Base-by-base conservation (phyloP, 148 eudicot species). In the Amaranthus cruentus region DNA sequence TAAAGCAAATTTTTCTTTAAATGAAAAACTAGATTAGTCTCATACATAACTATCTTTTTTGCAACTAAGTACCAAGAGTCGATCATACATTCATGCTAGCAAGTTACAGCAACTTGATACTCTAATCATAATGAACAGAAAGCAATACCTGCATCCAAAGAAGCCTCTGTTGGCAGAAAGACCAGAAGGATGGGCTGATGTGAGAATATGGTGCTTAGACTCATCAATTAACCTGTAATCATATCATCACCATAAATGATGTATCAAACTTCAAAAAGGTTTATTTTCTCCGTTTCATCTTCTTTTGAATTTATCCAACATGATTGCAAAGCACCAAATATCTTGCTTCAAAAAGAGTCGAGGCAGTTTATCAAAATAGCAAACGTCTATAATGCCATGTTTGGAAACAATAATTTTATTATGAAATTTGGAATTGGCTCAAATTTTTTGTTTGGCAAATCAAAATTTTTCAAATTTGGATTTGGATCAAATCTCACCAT, bases 111-210 rank as follows among this genome's bases (percentile, higher is more conserved):
- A 43, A 62, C 5, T 3, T 2, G 11, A 62, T 62, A 38, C 47
- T 62, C 48, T 7, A 6, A 13, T 69, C 66, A 44, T 14, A 15
- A 69, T 72, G 15, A 57, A 66, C 49, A 60, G 59, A 60, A 68
- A 21, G 47, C 63, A 77, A 62, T 43, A 88, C 98, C 96, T 91
- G 98, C 97, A 95, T 58, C 98, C 97, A 81, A 95, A 95, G 88
- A 95, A 95, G 78, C 98, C 98, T 79, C 97, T 83, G 82, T 95
- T 73, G 60, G 98, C 98, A 74, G 98, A 95, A 70, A 95, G 85
- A 72, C 98, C 98, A 80, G 98, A 95, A 55, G 98, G 98, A 80
- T 95, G 98, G 75, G 97, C 98, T 64, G 98, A 91, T 80, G 88
- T 91, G 69, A 95, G 94, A 67, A 95, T 82, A 75, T 86, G 88